phyloP scores from a whole-genome alignment of 495 filamentous ascomycete genomes.

The Copromyces sp. region DNA sequence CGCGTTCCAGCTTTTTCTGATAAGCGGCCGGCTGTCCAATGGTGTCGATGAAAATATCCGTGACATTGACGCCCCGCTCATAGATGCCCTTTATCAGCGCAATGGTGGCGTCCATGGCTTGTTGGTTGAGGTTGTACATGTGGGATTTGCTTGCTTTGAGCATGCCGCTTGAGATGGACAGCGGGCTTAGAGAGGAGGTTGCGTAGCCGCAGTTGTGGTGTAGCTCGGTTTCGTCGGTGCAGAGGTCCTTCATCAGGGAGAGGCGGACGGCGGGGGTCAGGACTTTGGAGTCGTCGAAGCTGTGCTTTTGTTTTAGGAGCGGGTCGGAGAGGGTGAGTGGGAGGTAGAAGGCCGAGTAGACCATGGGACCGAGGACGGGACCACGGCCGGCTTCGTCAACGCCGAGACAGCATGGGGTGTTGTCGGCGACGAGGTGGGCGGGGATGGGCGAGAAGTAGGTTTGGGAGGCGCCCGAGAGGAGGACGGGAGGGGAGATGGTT shows the following conservation, averaged over 20 bases:
- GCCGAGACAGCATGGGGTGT: slow-evolving; percentile 48
- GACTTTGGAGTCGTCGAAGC: slow-evolving; percentile 88
- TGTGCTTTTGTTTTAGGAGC: slow-evolving; percentile 63
- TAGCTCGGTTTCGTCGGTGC: slow-evolving; percentile 54
- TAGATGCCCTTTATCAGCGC: slow-evolving; percentile 68
- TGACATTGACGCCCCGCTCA: slow-evolving; percentile 63
- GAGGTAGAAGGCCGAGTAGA: slow-evolving; percentile 86
- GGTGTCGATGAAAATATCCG: slow-evolving; percentile 91
- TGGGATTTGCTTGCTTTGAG: slow-evolving; percentile 47
- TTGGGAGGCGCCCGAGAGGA: slow-evolving; percentile 69
- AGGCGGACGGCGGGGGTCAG: slow-evolving; percentile 66
- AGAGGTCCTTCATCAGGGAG: slow-evolving; percentile 63
- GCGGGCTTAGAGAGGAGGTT: slow-evolving; percentile 66
- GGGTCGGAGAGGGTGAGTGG: slow-evolving; percentile 55
- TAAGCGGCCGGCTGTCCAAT: slow-evolving; percentile 75
- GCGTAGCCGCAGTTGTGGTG: slow-evolving; percentile 70
- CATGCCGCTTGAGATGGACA: slow-evolving; percentile 76
- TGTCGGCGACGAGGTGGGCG: slow-evolving; percentile 31
- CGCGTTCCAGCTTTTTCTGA: slow-evolving; percentile 69
- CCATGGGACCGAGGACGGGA: slow-evolving; percentile 94
- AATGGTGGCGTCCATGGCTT: slow-evolving; percentile 93
- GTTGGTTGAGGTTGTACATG: slow-evolving; percentile 88
- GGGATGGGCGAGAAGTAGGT: slow-evolving; percentile 73
- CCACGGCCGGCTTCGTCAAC: slow-evolving; percentile 95
- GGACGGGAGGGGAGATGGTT: slow-evolving; percentile 50